Base-by-base conservation (phyloP, 257 asterid species). In the Nyctanthes arbortristis region DNA sequence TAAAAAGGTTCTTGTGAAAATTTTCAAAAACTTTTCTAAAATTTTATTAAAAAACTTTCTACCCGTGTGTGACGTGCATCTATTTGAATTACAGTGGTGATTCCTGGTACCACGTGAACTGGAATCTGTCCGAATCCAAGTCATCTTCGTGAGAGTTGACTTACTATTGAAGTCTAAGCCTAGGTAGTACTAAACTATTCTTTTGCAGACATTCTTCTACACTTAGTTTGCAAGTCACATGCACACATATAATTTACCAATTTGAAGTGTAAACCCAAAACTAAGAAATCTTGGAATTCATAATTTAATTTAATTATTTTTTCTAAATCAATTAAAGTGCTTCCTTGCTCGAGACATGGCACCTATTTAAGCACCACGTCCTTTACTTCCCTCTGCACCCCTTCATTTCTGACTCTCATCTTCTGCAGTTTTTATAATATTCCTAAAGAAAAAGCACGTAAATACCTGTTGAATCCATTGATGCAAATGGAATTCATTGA, bases 401-500 rank as follows among this genome's bases (percentile, higher is more conserved):
- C 62, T 65, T 29, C 29, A 45, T 63, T 63, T 32, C 63, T 12
- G n/a, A 22, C 9, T 4, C 33, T 3, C 18, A 33, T 20, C 4
- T 14, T 5, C 64, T 30, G 36, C 32, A 62, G n/a, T 36, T 63
- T 35, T 16, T 20, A 62, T 13, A 24, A 22, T 57, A 5, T 66
- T 18, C 1, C 12, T n/a, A 35, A 13, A 0, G 5, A n/a, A 22
- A 20, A 22, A 49, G 22, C 7, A 49, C 12, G 20, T 18, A 18
- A 20, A 52, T 7, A 3, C 30, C 37, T 29, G 27, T 43, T 13
- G 0, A 16, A 13, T 24, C 32, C 35, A 47, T 20, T 24, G 60
- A 39, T n/a, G 5, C 45, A n/a, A 61, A 86, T 87, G 93, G 83
- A 72, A 24, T 67, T 78, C 66, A n/a, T 75, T 45, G 73, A 65